phyloP scores from a whole-genome alignment of 2,329 filamentous ascomycete genomes.

The Hypoxylon sp. region DNA sequence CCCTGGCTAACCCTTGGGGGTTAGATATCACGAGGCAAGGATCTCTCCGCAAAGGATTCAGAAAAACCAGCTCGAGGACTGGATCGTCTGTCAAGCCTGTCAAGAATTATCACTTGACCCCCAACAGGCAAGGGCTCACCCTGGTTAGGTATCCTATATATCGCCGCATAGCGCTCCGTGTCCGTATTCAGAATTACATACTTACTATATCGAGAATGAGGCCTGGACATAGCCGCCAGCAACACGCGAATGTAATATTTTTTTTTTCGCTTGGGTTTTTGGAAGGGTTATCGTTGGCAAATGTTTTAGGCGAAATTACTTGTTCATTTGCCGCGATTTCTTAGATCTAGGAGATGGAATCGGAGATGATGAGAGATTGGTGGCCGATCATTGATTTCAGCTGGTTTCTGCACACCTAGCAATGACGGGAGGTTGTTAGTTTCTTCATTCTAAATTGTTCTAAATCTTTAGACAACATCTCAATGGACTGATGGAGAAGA shows the following conservation, averaged over 20 bases:
- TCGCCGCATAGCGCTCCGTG: conserved; percentile 36
- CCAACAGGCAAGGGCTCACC: conserved; percentile 33
- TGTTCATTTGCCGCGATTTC: conserved; percentile 32
- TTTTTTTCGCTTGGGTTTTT: conserved; percentile 25
- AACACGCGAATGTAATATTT: conserved; percentile 20
- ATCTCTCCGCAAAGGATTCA: conserved; percentile 39
- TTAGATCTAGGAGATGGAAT: conserved; percentile 28
- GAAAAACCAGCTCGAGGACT: conserved; percentile 20
- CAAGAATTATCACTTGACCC: conserved; percentile 39
- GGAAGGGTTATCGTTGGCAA: conserved; percentile 15
- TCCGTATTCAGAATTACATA: conserved; percentile 41
- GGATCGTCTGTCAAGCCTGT: conserved; percentile 15
- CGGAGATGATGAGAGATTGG: conserved; percentile 35
- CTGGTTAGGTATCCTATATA: conserved; percentile 14
- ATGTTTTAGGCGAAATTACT: conserved; percentile 36
- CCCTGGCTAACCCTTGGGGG: conserved; percentile 23
- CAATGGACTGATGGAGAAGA: conserved; percentile 28
- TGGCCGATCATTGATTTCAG: conserved; percentile 34
- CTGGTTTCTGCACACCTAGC: conserved; percentile 22
- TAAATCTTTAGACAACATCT: conserved; percentile 22
- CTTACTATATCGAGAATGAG: conserved; percentile 32
- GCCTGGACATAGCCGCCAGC: conserved; percentile 38
- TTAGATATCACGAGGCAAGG: conserved; percentile 40
- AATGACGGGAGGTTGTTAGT: conserved; percentile 13
- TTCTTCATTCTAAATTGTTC: conserved; percentile 14